Conservation (phyloP, 2,329 filamentous ascomycete species). For the Ramularia endophylla region DNA sequence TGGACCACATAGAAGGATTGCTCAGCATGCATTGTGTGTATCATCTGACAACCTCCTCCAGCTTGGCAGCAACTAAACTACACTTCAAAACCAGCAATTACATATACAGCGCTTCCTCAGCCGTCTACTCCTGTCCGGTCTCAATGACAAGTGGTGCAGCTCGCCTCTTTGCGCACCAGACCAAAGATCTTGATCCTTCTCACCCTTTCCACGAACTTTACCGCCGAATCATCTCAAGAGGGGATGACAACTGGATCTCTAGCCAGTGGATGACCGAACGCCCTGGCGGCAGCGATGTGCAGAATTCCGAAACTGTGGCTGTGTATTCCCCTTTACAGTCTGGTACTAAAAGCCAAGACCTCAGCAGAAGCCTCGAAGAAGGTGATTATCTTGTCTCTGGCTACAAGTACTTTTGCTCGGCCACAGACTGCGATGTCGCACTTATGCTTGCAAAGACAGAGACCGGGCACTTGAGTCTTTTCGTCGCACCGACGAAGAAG, state of each 20-base stretch:
- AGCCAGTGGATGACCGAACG: conserved; percentile 76
- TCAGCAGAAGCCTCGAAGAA: conserved; percentile 13
- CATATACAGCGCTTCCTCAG: conserved; percentile 55
- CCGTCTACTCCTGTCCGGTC: no score
- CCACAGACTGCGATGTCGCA: conserved; percentile 59
- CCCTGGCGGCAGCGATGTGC: conserved; percentile 63
- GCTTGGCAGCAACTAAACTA: conserved; percentile 60
- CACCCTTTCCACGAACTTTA: conserved; percentile 35
- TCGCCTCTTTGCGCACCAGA: conserved; percentile 37
- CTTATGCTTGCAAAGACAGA: conserved; percentile 51
- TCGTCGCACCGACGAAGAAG: conserved; percentile 58
- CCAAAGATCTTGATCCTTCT: conserved; percentile 23
- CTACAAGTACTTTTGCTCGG: conserved; percentile 67
- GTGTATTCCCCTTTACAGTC: no score
- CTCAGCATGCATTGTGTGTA: no score
- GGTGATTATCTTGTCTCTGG: conserved; percentile 52
- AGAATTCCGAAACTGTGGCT: conserved; percentile 56
- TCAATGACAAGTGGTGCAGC: conserved; percentile 63
- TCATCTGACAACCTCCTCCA: no score
- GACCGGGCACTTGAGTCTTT: conserved; percentile 48
- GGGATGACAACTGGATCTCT: conserved; percentile 58
- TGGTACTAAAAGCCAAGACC: no score
- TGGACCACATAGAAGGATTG: no score
- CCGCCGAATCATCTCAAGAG: conserved; percentile 48
- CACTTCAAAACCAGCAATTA: conserved; percentile 55